Evolutionary conservation across 2,329 filamentous ascomycete genomes (phyloP).

Genomic region (Pyricularia sp.): DNA sequence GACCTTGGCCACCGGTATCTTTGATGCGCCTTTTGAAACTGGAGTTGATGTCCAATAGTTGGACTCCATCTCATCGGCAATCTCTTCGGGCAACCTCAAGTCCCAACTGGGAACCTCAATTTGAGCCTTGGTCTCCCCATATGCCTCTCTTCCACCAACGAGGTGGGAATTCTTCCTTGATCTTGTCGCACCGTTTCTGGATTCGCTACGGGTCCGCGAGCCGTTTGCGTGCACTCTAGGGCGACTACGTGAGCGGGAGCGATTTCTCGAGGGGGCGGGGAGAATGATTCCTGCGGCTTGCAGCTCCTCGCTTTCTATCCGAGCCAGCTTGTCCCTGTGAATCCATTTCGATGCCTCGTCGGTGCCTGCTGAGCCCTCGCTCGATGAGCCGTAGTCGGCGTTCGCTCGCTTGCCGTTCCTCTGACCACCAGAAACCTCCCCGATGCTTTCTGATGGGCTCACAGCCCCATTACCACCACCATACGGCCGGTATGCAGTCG

Average conservation of each 20-base stretch:
- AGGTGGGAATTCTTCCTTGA: slow-evolving; percentile 38
- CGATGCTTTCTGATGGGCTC: not conserved
- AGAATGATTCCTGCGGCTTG: slow-evolving; percentile 66
- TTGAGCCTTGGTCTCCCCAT: slow-evolving; percentile 23
- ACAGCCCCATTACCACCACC: not conserved
- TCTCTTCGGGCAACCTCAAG: slow-evolving; percentile 68
- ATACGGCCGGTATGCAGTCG: slow-evolving; percentile 7
- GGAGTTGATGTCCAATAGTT: slow-evolving; percentile 43
- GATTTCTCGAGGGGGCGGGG: slow-evolving; percentile 27
- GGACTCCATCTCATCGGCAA: slow-evolving; percentile 46
- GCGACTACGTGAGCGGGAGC: slow-evolving; percentile 32
- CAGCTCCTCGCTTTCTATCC: slow-evolving; percentile 72
- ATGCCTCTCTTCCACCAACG: slow-evolving; percentile 6
- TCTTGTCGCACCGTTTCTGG: slow-evolving; percentile 13
- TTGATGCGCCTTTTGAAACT: slow-evolving; percentile 55
- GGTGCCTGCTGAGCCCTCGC: slow-evolving; percentile 4
- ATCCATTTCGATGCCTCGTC: slow-evolving; percentile 69
- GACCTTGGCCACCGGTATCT: slow-evolving; percentile 76
- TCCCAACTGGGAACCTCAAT: slow-evolving; percentile 52
- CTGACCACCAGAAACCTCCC: not conserved
- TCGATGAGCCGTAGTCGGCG: not conserved
- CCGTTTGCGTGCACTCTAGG: slow-evolving; percentile 11
- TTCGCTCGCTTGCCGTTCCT: slow-evolving; percentile 10
- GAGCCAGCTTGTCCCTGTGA: slow-evolving; percentile 73
- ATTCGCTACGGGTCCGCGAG: not conserved